These are phyloP conservation scores for Pittosporum tobira DNA, from an alignment of 129 eudicot species.

Conservation along the genomic window DNA sequence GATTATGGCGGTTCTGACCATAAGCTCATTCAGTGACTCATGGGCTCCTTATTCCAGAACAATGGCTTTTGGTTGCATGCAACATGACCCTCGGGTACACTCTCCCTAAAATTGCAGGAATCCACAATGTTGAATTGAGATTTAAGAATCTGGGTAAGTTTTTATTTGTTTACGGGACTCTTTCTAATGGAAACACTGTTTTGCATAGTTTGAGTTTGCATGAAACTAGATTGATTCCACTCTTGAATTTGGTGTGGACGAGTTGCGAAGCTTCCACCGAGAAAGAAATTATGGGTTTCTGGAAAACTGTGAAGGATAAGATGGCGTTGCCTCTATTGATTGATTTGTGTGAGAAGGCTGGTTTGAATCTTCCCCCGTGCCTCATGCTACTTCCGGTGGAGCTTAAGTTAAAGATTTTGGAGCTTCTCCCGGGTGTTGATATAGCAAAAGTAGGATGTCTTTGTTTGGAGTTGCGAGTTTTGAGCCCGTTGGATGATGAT, in stretches of 20 bases:
- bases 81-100: slow-evolving; percentile 37
- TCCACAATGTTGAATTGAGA: slow-evolving; percentile 31
- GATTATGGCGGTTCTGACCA: slow-evolving; percentile 34
- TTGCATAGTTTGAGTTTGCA: slow-evolving; percentile 28
- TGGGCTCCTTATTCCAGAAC: slow-evolving; percentile 26
- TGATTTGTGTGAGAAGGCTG: slow-evolving; percentile 45
- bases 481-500: slow-evolving; percentile 41
- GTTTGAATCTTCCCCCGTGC: slow-evolving; percentile 47
- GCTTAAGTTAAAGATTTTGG: slow-evolving; percentile 52
- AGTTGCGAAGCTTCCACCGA: slow-evolving; percentile 42
- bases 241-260: slow-evolving; percentile 53
- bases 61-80: slow-evolving; percentile 38
- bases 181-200: slow-evolving; percentile 24
- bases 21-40: slow-evolving; percentile 25
- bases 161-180: slow-evolving; percentile 49
- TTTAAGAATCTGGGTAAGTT: slow-evolving; percentile 50
- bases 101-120: slow-evolving; percentile 22
- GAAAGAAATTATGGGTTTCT: slow-evolving; percentile 47
- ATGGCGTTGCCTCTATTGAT: slow-evolving; percentile 46
- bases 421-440: slow-evolving; percentile 37
- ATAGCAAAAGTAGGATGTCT: slow-evolving; percentile 45
- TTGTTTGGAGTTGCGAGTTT: slow-evolving; percentile 41
- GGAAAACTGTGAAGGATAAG: slow-evolving; percentile 54
- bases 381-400: slow-evolving; percentile 53
- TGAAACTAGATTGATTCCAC: slow-evolving; percentile 38